These are phyloP conservation scores for Narthecium ossifragum DNA, from an alignment of 106 monocot genomes.

Conservation along the genomic window DNA sequence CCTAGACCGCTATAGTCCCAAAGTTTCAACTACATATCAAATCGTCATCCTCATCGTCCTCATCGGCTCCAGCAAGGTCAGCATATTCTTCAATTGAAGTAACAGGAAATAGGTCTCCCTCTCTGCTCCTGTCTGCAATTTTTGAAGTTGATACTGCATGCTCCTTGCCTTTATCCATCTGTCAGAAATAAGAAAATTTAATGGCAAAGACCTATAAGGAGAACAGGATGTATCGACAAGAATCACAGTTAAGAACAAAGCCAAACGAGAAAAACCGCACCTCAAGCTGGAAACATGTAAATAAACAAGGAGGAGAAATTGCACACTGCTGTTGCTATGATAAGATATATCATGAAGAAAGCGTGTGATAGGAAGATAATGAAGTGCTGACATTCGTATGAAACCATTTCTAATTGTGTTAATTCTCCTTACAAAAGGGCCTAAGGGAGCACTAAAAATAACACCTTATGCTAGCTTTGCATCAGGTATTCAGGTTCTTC, in stretches of 20 bases:
- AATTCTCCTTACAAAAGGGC: too few relatives aligned
- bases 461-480: too few relatives aligned
- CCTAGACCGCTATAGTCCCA: too few relatives aligned
- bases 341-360: too few relatives aligned
- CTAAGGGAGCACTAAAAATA: too few relatives aligned
- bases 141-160: constrained; percentile 18
- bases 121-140: constrained; percentile 45
- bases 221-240: background rate
- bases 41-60: constrained; percentile 13
- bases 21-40: background rate
- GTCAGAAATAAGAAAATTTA: constrained; percentile 1
- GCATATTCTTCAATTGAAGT: constrained; percentile 61
- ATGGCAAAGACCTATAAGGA: background rate
- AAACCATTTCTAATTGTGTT: too few relatives aligned
- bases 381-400: too few relatives aligned
- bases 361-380: too few relatives aligned
- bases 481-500: too few relatives aligned
- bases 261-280: too few relatives aligned
- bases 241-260: too few relatives aligned
- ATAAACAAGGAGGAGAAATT: background rate
- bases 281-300: background rate
- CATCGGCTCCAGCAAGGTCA: constrained; percentile 23
- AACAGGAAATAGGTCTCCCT: constrained; percentile 46
- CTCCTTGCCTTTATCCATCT: constrained; percentile 55
- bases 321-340: background rate